phyloP scores from a whole-genome alignment of 805 yeast species.

The Candida orba region DNA sequence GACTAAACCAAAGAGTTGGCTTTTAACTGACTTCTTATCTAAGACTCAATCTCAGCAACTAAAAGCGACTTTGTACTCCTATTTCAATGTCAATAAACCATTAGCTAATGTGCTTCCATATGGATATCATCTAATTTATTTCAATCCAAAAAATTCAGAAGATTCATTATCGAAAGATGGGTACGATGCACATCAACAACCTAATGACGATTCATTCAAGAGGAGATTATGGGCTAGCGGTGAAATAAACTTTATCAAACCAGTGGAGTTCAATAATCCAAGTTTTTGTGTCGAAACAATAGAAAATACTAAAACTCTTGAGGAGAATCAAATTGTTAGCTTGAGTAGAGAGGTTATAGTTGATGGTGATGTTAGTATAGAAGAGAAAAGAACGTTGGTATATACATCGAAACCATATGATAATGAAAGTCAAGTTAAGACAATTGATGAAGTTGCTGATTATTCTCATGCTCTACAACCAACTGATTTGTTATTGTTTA shows the following conservation, averaged over 20 bases:
- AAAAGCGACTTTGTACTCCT: conserved; percentile 19
- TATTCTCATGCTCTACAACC: conserved; percentile 28
- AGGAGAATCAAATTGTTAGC: conserved; percentile 41
- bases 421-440: background rate
- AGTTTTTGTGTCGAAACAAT: conserved; percentile 50
- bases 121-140: conserved; percentile 64
- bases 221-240: conserved; percentile 84
- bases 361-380: conserved; percentile 24
- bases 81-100: conserved; percentile 19
- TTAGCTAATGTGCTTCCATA: conserved; percentile 24
- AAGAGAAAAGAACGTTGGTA: conserved; percentile 53
- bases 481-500: conserved; percentile 38
- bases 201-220: conserved; percentile 27
- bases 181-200: conserved; percentile 61
- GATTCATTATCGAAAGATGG: conserved; percentile 58
- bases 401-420: conserved; percentile 42
- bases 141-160: conserved; percentile 51
- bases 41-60: conserved; percentile 16
- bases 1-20: conserved; percentile 15
- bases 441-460: conserved; percentile 10
- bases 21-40: conserved; percentile 15
- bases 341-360: conserved; percentile 42
- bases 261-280: conserved; percentile 30
- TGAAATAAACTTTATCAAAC: conserved; percentile 35
- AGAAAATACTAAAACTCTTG: conserved; percentile 29